Evolutionary conservation across 1,284 basidiomycete species (phyloP).

Genomic region (Trichosporon inkin): DNA sequence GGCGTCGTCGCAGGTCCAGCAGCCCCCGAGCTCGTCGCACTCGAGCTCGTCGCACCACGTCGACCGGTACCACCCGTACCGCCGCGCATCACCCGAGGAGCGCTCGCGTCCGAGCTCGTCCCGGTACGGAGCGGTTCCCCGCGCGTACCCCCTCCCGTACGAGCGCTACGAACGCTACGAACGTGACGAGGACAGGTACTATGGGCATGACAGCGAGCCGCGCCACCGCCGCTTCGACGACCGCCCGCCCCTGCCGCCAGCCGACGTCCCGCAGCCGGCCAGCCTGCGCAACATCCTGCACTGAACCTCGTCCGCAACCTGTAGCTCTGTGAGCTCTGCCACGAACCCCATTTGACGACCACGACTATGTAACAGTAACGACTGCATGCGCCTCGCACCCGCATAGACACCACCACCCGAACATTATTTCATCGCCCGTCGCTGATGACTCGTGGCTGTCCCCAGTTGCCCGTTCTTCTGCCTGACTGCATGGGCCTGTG

Average conservation of each 20-base stretch:
- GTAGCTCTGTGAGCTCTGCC: no score
- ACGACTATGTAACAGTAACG: not conserved
- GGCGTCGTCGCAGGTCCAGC: not conserved
- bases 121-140: not conserved
- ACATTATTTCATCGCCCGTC: no score
- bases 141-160: not conserved
- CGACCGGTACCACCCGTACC: slow-evolving; percentile 3
- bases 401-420: no score
- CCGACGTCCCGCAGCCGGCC: not conserved
- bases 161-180: not conserved
- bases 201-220: not conserved
- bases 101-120: not conserved
- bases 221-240: slow-evolving; percentile 6
- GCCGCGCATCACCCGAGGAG: not conserved
- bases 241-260: not conserved
- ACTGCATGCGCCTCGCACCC: not conserved
- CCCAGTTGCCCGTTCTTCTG: no score
- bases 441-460: no score
- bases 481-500: no score
- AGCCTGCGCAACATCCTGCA: slow-evolving; percentile 1
- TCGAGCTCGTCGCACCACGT: not conserved
- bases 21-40: not conserved
- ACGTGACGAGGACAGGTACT: slow-evolving; percentile 1
- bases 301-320: not conserved
- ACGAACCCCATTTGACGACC: no score